These are phyloP conservation scores for Alternaria sp. DNA, from an alignment of 2,329 filamentous ascomycete genomes.

Conservation along the genomic window DNA sequence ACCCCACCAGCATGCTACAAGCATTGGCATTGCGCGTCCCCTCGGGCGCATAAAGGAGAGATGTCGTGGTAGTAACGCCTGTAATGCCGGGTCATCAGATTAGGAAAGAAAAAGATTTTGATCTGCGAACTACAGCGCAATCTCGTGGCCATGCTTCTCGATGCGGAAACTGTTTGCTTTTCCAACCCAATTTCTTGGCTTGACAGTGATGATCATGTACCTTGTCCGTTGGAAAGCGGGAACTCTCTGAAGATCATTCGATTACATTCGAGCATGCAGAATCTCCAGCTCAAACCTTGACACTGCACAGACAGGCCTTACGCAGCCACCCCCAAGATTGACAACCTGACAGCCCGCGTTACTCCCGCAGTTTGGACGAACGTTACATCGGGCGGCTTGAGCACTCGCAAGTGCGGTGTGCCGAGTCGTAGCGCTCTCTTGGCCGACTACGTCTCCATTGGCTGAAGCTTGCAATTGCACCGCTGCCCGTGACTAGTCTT, in stretches of 20 bases:
- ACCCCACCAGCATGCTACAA: slow-evolving; percentile 6
- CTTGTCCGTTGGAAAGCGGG: slow-evolving; percentile 10
- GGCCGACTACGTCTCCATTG: slow-evolving; percentile 17
- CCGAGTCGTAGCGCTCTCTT: slow-evolving; percentile 8
- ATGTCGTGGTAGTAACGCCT: slow-evolving; percentile 7
- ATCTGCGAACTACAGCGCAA: slow-evolving; percentile 15
- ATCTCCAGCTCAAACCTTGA: slow-evolving; percentile 8
- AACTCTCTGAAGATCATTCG: slow-evolving; percentile 12
- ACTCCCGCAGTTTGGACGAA: slow-evolving; percentile 20
- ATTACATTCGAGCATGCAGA: slow-evolving; percentile 10
- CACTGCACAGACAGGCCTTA: slow-evolving; percentile 6
- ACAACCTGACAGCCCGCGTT: slow-evolving; percentile 18
- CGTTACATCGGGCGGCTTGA: slow-evolving; percentile 21
- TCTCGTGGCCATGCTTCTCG: slow-evolving; percentile 7
- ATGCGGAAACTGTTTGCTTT: slow-evolving; percentile 8
- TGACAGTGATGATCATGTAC: slow-evolving; percentile 12
- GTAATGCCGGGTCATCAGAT: slow-evolving; percentile 3
- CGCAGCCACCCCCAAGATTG: slow-evolving; percentile 15
- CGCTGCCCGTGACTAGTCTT: slow-evolving; percentile 17
- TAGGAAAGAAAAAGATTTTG: slow-evolving; percentile 10
- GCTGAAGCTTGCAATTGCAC: slow-evolving; percentile 23
- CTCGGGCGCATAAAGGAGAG: slow-evolving; percentile 17
- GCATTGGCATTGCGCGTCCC: slow-evolving; percentile 12
- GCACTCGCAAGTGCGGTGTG: slow-evolving; percentile 11
- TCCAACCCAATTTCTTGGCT: slow-evolving; percentile 1